phyloP scores from a whole-genome alignment of 495 filamentous ascomycete genomes.

The Aspergillus diversus region DNA sequence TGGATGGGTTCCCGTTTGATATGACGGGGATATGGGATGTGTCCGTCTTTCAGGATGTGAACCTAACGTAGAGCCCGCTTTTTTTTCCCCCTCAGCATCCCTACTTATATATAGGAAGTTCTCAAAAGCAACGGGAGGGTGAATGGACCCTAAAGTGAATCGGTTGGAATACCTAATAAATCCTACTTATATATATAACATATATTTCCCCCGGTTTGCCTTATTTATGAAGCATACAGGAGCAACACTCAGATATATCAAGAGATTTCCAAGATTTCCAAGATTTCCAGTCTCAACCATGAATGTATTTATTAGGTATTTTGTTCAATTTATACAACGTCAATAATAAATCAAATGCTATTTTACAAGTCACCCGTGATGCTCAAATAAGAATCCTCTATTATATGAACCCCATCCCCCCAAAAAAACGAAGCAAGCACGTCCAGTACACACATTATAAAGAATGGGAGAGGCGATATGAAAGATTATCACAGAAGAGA shows the following conservation, averaged over 20 bases:
- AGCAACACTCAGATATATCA: no score
- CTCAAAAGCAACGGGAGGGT: not conserved
- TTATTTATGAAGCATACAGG: not conserved
- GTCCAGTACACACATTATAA: conserved; percentile 20
- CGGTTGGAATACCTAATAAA: not conserved
- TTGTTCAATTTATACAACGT: conserved; percentile 45
- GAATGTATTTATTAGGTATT: conserved; percentile 12
- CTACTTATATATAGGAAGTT: no score
- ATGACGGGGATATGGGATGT: conserved; percentile 58
- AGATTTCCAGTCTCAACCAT: no score
- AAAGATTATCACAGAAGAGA: not conserved
- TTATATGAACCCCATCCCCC: conserved; percentile 19
- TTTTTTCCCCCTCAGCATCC: no score
- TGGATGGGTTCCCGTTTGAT: conserved; percentile 56
- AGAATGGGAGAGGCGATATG: conserved; percentile 12
- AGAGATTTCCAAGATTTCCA: no score
- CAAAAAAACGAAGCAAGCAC: conserved; percentile 17
- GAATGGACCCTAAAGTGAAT: not conserved
- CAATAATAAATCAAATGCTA: conserved; percentile 40
- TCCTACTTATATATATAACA: conserved; percentile 1
- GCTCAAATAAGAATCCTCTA: conserved; percentile 27
- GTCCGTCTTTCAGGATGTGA: conserved; percentile 52
- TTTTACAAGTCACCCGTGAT: conserved; percentile 46
- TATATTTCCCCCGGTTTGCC: not conserved
- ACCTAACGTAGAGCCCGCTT: conserved; percentile 31